Evolutionary conservation across 2,329 filamentous ascomycete species (phyloP).

Genomic region (Drechslerella dactyloides): DNA sequence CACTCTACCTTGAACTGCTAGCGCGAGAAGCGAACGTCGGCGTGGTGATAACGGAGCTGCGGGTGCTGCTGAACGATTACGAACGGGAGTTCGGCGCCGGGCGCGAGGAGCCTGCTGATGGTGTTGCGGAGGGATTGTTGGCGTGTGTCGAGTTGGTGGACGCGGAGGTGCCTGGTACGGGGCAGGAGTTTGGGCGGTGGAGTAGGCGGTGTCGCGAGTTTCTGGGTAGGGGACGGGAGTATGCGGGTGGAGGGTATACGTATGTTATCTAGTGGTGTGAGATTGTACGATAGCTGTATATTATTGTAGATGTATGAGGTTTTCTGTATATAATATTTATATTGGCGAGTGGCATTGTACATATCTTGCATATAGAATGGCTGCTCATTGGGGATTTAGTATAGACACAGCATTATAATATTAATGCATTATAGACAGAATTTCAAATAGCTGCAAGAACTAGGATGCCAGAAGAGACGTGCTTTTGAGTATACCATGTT

Average conservation of each 20-base stretch:
- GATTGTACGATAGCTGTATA: slow-evolving; percentile 17
- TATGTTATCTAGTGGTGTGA: slow-evolving; percentile 36
- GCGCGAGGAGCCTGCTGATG: slow-evolving; percentile 30
- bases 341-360: too few species aligned
- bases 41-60: slow-evolving; percentile 44
- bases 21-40: slow-evolving; percentile 50
- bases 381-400: too few species aligned
- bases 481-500: too few species aligned
- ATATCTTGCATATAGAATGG: too few species aligned
- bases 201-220: slow-evolving; percentile 49
- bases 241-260: slow-evolving; percentile 16
- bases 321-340: too few species aligned
- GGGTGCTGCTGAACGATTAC: slow-evolving; percentile 45
- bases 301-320: too few species aligned
- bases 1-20: slow-evolving; percentile 52
- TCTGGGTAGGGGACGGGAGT: slow-evolving; percentile 41
- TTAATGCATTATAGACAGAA: too few species aligned
- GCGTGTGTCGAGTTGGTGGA: slow-evolving; percentile 47
- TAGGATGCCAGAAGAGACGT: too few species aligned
- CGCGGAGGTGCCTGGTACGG: slow-evolving; percentile 50
- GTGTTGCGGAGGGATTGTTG: slow-evolving; percentile 33
- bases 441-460: too few species aligned
- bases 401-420: too few species aligned
- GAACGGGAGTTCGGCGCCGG: slow-evolving; percentile 28
- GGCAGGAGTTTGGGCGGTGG: slow-evolving; percentile 48